Base-by-base conservation (phyloP, 495 filamentous ascomycete species). In the Umbilicaria muhlenbergii region DNA sequence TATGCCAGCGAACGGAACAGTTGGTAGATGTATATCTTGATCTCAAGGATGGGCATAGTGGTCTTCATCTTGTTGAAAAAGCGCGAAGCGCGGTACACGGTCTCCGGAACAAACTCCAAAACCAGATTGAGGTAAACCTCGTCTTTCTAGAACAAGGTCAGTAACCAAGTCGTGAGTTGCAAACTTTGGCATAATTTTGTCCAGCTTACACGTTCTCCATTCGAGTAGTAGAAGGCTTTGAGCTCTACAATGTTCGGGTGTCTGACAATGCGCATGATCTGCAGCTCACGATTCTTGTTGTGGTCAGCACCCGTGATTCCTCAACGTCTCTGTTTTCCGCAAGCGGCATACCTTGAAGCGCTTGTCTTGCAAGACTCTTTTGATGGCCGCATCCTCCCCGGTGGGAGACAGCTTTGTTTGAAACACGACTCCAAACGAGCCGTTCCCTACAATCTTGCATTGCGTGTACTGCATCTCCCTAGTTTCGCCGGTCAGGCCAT, bases 21-120 rank as follows among this genome's bases (percentile, higher is more conserved):
- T 67, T 99, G 91, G 64, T 99, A 99, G 60, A 94, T 96, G 70
- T 95, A 99, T 39, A 99, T 80, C 66, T 99, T 99, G 56, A 96
- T 86, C 61, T 96, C 91, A 41, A 99, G 73, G 60, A 86, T 94
- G 18, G 91, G 91, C 91, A 99, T 99, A 13, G 92, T 95, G 5
- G 91, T 94, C 75, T 99, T 99, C 76, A 96, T 77, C 69, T 96
- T 99, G 70, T 93, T 95, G 74, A 96, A 99, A 66, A 94, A 95
- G 39, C 91, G 75, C 36, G 91, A 96, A n/a, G 91, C 92, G 45
- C 92, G 77, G 61, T 96, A 99, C 32, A 99, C 92, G 0, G 91
- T 96, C 68, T 96, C 91, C 10, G 92, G 92, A 39, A 99, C 92
- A 58, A 86, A 99, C 61, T 99, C 91, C 54, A 96, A 81, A 38